Evolutionary conservation across 1,284 basidiomycete species (phyloP), one percentile per base, ranked within the genome.

Genomic region (Fomitopsis schrenkii): DNA sequence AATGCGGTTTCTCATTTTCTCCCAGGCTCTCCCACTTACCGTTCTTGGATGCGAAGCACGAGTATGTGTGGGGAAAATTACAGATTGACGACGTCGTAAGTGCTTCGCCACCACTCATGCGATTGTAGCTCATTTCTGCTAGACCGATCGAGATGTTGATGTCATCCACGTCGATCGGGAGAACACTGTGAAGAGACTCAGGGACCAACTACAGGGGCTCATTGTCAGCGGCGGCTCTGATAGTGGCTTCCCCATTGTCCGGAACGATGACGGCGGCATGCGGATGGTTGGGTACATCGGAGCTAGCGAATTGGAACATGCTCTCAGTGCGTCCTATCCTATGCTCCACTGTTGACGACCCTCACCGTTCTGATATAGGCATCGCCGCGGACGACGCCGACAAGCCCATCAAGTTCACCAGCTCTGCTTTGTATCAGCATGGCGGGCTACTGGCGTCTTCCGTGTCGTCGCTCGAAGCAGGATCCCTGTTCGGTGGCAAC

Each of bases 271-370:
- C 3, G 77, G 80, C 26, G 81, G 83, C 40, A 66, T 83, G 66
- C 83, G 91, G 45, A 83, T 97, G 80, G 83, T 94, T n/a, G 97
- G 95, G 3, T 97, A 96, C 74, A 91, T 98, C 63, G 94, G 95
- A 0, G 86, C 90, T 38, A 94, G 89, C 71, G 97, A 98, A 74
- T 83, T 99, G 33, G 95, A 97, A 70, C 94, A 98, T 74, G 95
- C 94, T 3, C 77, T 97, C n/a, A 84, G 94, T 95, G 87, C 78
- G 2, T 42, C 42, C 30, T 10, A 46, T 17, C 44, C 6, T 59
- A 4, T 33, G 10, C 8, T 7, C 40, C 36, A 52, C 55, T 28
- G 33, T 45, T 15, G 38, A 10, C 38, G 38, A 40, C 38, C 38
- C 15, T 53, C 48, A 57, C 33, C 35, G 63, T 53, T 52, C 59